Evolutionary conservation across 208 protist species (phyloP), one percentile per base, ranked within the genome.

Genomic region (Tetramitus jugosus): DNA sequence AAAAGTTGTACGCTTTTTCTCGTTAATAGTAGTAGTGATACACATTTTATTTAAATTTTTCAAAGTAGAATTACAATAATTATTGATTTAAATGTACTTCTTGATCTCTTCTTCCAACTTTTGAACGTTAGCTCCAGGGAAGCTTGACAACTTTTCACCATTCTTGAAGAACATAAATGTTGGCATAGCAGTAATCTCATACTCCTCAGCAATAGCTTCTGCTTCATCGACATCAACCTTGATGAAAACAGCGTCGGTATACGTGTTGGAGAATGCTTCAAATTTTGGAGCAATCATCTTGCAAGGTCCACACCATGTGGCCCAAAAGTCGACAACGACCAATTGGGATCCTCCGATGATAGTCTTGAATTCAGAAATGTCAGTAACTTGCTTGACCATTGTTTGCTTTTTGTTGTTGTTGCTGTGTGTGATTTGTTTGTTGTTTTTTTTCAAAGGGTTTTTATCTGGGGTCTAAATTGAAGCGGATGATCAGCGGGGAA

Each of bases 121-220:
- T 43, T 65, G 65, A 45, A 81, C 45, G 81, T 76, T 84, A 35
- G 83, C 83, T n/a, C 83, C 83, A 33, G 52, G 42, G 42, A 84
- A 35, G 33, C 80, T 77, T 60, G 61, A 43, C 45, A 86, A 39
- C 42, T 82, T 75, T 3, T 0, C 33, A 43, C 78, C 81, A 43
- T 84, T 84, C 76, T 84, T 84, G 60, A 56, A 80, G 78, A 84
- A 84, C 68, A 72, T 23, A 77, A 86, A 84, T 31, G 83, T 86
- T 71, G 83, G 83, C 78, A 86, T 82, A 49, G 62, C 77, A 65
- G 60, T 76, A 23, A 86, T 75, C 42, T 35, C 42, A 29, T 20
- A 46, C 31, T 79, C 62, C 10, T n/a, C 49, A 42, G 60, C 60
- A 65, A 84, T 20, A 20, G 78, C 80, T 23, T 71, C 31, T 3